Evolutionary conservation across 2,329 filamentous ascomycete species (phyloP).

Genomic region (Pseudogymnoascus sp.): DNA sequence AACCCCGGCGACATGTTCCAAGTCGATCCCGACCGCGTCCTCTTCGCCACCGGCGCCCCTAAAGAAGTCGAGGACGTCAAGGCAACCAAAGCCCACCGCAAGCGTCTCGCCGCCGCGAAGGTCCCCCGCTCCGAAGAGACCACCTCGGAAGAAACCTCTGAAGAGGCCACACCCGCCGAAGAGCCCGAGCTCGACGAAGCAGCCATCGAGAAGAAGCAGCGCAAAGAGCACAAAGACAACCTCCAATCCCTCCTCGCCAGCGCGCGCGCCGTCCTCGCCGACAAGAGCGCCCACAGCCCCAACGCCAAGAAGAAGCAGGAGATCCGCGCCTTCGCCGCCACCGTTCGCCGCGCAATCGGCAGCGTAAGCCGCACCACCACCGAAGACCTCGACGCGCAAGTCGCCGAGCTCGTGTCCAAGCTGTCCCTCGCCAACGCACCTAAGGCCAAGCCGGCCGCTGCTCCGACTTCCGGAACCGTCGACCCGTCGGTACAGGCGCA

Average conservation of each 20-base stretch:
- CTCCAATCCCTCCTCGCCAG: slow-evolving; percentile 46
- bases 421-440: slow-evolving; percentile 33
- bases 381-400: slow-evolving; percentile 44
- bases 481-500: slow-evolving; percentile 19
- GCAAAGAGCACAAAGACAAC: slow-evolving; percentile 27
- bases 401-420: slow-evolving; percentile 41
- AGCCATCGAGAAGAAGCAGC: slow-evolving; percentile 31
- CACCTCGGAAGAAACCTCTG: slow-evolving; percentile 14
- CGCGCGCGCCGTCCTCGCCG: slow-evolving; percentile 51
- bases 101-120: slow-evolving; percentile 15
- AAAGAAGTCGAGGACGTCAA: slow-evolving; percentile 39
- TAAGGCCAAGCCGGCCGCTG: slow-evolving; percentile 14
- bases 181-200: slow-evolving; percentile 23
- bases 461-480: slow-evolving; percentile 12
- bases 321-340: slow-evolving; percentile 61
- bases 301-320: slow-evolving; percentile 66
- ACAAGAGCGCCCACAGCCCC: slow-evolving; percentile 40
- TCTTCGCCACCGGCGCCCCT: slow-evolving; percentile 73
- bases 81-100: slow-evolving; percentile 10
- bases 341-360: slow-evolving; percentile 29
- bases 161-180: slow-evolving; percentile 7
- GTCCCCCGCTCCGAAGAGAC: slow-evolving; percentile 16
- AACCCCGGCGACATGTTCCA: slow-evolving; percentile 99
- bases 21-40: slow-evolving; percentile 78
- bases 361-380: slow-evolving; percentile 33